Evolutionary conservation across 2,329 filamentous ascomycete species (phyloP), one percentile per base, ranked within the genome.

Genomic region (Pyrenochaeta sp.): DNA sequence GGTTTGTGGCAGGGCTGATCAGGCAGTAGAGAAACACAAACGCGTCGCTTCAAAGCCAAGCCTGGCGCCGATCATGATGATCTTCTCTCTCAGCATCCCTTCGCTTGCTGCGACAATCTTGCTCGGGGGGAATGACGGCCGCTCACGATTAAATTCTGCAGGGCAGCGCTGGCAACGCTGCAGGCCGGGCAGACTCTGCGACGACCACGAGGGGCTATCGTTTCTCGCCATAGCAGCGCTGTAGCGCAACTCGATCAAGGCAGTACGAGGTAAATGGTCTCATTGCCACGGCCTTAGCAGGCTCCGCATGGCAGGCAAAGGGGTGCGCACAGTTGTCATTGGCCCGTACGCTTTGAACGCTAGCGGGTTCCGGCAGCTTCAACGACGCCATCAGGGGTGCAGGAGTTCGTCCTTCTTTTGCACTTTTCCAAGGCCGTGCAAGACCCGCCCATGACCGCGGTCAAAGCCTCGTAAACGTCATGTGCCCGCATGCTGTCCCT

Each of bases 1-100:
- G 44, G 49, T 59, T 45, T 27, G 61, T 67, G 64, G 63, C 71
- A 72, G 65, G 71, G 68, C 68, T 67, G 69, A 69, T 72, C 69
- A 67, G 61, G 63, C 66, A 64, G 49, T 59, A 55, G 58, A 64
- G 67, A 71, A 72, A 72, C 68, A 70, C 64, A 64, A 60, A 63
- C 62, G 49, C 54, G 54, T 50, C 27, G 42, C 44, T 47, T n/a
- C 48, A 56, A 60, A 54, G 66, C 66, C 68, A 73, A 68, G 69
- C 66, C 58, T 69, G 33, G 36, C 45, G 71, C 48, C 64, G 69
- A 73, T 73, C 70, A 44, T 48, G 54, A 37, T 60, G 58, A 66
- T 66, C 61, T 51, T 49, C 41, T 51, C 53, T 45, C 56, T 48
- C 48, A 54, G 55, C 46, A 45, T 32, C 51, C 46, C 47, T 50